Conservation (phyloP, 495 filamentous ascomycete species). For the Trichoderma gamsii region DNA sequence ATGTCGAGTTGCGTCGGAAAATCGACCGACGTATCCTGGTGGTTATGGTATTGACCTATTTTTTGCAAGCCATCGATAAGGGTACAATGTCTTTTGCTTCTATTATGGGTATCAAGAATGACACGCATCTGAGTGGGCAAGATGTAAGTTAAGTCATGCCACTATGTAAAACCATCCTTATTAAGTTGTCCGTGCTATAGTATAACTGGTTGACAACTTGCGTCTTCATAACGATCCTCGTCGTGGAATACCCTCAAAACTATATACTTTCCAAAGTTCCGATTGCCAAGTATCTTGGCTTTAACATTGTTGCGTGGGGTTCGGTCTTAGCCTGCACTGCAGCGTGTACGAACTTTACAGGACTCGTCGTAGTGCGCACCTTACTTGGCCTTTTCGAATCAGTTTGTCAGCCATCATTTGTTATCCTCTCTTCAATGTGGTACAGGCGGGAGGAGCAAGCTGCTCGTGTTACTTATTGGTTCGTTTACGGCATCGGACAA, state of each 20-base stretch:
- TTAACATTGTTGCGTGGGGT: constrained; percentile 60
- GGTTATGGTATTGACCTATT: constrained; percentile 57
- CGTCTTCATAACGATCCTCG: constrained; percentile 48
- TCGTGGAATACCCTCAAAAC: constrained; percentile 51
- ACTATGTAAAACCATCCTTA: not conserved
- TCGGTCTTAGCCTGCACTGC: constrained; percentile 50
- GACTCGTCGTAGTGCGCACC: constrained; percentile 51
- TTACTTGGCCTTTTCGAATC: constrained; percentile 66
- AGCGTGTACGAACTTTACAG: constrained; percentile 50
- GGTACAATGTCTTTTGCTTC: constrained; percentile 64
- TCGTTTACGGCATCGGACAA: not conserved
- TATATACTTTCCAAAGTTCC: constrained; percentile 47
- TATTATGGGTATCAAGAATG: constrained; percentile 59
- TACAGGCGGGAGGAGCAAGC: constrained; percentile 65
- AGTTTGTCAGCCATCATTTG: constrained; percentile 54
- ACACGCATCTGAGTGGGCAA: constrained; percentile 50
- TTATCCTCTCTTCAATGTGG: constrained; percentile 66
- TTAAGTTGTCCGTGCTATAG: constrained; percentile 17
- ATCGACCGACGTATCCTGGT: constrained; percentile 45
- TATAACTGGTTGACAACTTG: constrained; percentile 50
- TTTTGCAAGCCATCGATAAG: constrained; percentile 68
- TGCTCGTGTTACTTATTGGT: constrained; percentile 59
- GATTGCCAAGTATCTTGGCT: constrained; percentile 51
- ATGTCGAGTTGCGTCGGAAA: constrained; percentile 44
- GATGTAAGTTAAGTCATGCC: constrained; percentile 25